Evolutionary conservation across 495 filamentous ascomycete species (phyloP), one percentile per base, ranked within the genome.

Genomic region (Xylaria curta): DNA sequence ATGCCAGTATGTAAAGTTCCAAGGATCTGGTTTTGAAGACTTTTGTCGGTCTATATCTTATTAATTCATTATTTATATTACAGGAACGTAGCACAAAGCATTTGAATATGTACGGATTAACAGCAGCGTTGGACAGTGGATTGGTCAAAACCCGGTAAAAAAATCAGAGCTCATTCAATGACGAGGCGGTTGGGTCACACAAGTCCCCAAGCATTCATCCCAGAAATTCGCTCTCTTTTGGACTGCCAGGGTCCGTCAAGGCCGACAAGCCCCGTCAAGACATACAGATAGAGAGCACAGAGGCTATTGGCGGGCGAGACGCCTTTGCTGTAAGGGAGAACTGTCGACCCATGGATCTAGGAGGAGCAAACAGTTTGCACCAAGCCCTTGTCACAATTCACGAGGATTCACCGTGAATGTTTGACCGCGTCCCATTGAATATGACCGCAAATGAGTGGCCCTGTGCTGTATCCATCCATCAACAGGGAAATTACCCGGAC

Each of bases 61-160:
- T 13, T 15, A 44, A 33, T 67, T 67, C 65, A n/a, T 42, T 67
- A 46, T 66, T 38, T 38, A n/a, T 66, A 66, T 36, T 31, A 56
- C 6, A 56, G 7, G 53, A 56, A 56, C 13, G 17, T 13, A 3
- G 13, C 13, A 31, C 53, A 56, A 31, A 56, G 53, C 10, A 56
- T 56, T 10, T 17, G 26, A 31, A 26, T 4, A 26, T 56, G 53
- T 21, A 28, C 31, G 28, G 4, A 17, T 17, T 17, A 15, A 1
- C 51, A 54, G 10, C 3, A 26, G 1, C 47, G n/a, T 51, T n/a
- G 4, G 17, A 49, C 44, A 68, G 44, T 56, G 19, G 63, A 38
- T 49, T 36, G 46, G 33, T 66, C 9, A 24, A 33, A 12, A 9
- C 8, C 0, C 36, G 31, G 15, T 49, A 24, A 47, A 12, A 62